Base-by-base conservation (phyloP, 108 stramenopile genomes). In the Pseudonitzschia multistriata region DNA sequence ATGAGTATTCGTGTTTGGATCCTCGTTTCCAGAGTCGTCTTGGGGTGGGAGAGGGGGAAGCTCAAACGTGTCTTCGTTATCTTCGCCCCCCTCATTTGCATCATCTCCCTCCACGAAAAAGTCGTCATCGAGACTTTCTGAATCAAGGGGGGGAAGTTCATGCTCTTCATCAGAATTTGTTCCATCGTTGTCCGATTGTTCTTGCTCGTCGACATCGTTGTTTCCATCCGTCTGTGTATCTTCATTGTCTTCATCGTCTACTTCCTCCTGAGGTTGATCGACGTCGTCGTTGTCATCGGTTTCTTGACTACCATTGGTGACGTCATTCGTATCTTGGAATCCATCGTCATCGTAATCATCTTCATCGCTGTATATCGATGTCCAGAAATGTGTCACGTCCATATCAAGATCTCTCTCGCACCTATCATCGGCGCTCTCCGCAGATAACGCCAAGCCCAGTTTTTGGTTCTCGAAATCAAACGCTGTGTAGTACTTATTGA, bases 401-500 rank as follows among this genome's bases (percentile, higher is more conserved):
- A 81, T 37, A 8, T 37, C 21, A 5, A 56, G n/a, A 60, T 81
- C 81, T 3, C 21, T 56, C 11, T 68, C 36, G 50, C 81, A 81
- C 22, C 60, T 25, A 50, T 81, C 76, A 0, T 25, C 29, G 0
- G 68, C 42, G 47, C 70, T 36, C 35, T 70, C 59, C 2, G 52
- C 45, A 22, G 81, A 76, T 60, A 66, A 36, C n/a, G 97, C 97
- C 71, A 98, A 88, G 11, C 97, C 96, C 33, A 97, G 80, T 28
- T 83, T 86, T 66, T 85, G 62, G n/a, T 88, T 80, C 25, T 66
- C 79, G 68, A 90, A 85, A 84, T 99, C 96, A 80, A 96, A 99
- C 37, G 89, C 94, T 34, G 91, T 80, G 85, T 97, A 98, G 83
- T 94, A 98, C 84, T 96, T 85, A 53, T 93, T 88, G 74, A 99